A percentile compares a stretch with the other conserved stretches of the same genome.
Evolutionary conservation across 2,329 filamentous ascomycete genomes (phyloP).

Genomic region (Cadophora luteo-olivacea): DNA sequence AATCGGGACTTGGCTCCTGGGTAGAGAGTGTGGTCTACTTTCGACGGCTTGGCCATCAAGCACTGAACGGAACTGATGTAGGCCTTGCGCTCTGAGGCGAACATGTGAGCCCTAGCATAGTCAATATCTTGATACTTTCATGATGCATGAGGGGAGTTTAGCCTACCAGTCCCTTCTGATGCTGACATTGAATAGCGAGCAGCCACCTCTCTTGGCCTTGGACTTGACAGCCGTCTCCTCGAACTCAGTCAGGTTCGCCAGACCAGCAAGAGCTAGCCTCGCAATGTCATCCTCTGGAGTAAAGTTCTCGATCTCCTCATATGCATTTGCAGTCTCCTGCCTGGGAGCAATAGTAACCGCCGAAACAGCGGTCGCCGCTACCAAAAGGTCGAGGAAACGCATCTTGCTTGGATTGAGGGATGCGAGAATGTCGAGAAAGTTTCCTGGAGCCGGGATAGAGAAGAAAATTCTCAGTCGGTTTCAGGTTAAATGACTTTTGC

Average conservation of each 20-base stretch:
- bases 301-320: constrained; percentile 10
- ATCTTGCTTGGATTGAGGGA: not conserved
- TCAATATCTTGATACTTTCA: not conserved
- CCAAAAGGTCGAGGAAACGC: not conserved
- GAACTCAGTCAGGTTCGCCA: not conserved
- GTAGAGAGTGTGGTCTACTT: constrained; percentile 40
- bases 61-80: constrained; percentile 19
- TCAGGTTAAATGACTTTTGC: not conserved
- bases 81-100: constrained; percentile 8
- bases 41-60: constrained; percentile 42
- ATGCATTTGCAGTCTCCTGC: constrained; percentile 1
- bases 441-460: not conserved
- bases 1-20: constrained; percentile 47
- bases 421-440: not conserved
- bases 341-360: not conserved
- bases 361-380: not conserved
- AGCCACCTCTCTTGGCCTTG: constrained; percentile 8
- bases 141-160: not conserved
- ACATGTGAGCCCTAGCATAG: constrained; percentile 3
- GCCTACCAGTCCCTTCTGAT: constrained; percentile 19
- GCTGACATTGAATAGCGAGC: constrained; percentile 10
- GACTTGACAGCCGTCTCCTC: constrained; percentile 12
- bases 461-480: not conserved
- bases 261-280: constrained; percentile 7
- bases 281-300: constrained; percentile 14